Conservation (phyloP, 2,329 filamentous ascomycete species). For the Zymoseptoria pseudotritici region DNA sequence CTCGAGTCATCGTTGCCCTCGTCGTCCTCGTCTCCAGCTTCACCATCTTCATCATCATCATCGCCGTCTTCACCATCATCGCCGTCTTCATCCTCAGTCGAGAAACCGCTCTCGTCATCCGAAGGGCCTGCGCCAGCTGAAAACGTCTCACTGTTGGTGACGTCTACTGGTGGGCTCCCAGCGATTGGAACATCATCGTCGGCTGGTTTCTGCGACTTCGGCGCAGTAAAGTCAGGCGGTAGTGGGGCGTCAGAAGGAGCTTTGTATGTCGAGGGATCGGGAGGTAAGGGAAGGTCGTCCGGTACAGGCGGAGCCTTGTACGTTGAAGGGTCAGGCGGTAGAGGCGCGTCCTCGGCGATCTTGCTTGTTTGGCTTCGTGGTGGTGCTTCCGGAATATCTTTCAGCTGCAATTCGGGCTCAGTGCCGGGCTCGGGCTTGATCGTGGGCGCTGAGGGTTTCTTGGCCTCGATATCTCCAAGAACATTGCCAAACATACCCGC, state of each 20-base stretch:
- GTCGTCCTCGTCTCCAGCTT: constrained; percentile 23
- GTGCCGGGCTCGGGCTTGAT: constrained; percentile 34
- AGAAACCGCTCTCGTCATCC: constrained; percentile 22
- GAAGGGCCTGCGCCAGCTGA: constrained; percentile 11
- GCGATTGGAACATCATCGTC: constrained; percentile 39
- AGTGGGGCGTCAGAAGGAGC: constrained; percentile 33
- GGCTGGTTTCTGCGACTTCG: constrained; percentile 15
- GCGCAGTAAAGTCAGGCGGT: constrained; percentile 26
- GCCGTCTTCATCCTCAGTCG: constrained; percentile 21
- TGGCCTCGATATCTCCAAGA: constrained; percentile 31
- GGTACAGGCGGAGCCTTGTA: constrained; percentile 26
- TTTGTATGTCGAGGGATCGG: constrained; percentile 28
- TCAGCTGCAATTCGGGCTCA: constrained; percentile 25
- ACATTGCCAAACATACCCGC: constrained; percentile 26
- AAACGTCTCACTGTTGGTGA: constrained; percentile 20
- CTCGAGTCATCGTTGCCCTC: constrained; percentile 31
- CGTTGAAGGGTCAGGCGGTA: constrained; percentile 36
- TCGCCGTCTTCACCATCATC: constrained; percentile 34
- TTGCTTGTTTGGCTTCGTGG: constrained; percentile 13
- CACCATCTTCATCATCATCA: constrained; percentile 16
- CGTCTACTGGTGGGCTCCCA: constrained; percentile 41
- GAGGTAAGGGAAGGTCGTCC: constrained; percentile 35
- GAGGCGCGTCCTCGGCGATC: constrained; percentile 20
- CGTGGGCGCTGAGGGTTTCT: constrained; percentile 11
- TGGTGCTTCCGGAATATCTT: constrained; percentile 32